A percentile compares a stretch with the other conserved stretches of the same genome.
phyloP scores from a whole-genome alignment of 805 yeast genomes.

The Wickerhamiella brachini region DNA sequence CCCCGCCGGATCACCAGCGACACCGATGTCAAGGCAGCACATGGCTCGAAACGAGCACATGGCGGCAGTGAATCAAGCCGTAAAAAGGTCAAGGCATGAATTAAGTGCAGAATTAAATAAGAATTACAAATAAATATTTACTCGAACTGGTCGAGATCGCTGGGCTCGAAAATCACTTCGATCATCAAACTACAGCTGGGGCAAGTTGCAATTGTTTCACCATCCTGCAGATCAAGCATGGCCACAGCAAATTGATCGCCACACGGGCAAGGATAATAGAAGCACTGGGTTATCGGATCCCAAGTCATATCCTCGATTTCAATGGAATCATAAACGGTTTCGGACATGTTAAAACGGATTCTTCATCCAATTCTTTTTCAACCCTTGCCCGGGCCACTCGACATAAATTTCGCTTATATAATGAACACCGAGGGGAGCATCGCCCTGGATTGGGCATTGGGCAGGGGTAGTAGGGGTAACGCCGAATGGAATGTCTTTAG shows the following conservation, averaged over 20 bases:
- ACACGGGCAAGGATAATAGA: slow-evolving; percentile 96
- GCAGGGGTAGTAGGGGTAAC: no score
- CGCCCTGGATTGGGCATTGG: no score
- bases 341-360: background rate
- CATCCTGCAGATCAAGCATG: slow-evolving; percentile 75
- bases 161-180: slow-evolving; percentile 71
- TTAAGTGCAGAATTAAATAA: slow-evolving; percentile 1
- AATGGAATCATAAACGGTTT: slow-evolving; percentile 60
- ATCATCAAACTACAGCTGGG: slow-evolving; percentile 94
- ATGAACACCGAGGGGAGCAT: no score
- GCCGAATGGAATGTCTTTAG: no score
- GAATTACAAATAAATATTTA: no score
- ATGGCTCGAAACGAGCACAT: slow-evolving; percentile 2
- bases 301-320: slow-evolving; percentile 95
- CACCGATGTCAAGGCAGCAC: slow-evolving; percentile 8
- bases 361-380: background rate
- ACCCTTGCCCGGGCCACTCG: background rate
- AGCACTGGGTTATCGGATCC: slow-evolving; percentile 67
- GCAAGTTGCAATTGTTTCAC: slow-evolving; percentile 81
- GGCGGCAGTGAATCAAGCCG: background rate
- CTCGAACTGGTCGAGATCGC: slow-evolving; percentile 17
- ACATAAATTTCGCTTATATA: no score
- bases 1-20: slow-evolving; percentile 46
- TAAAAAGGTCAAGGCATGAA: slow-evolving; percentile 3
- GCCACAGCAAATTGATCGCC: slow-evolving; percentile 87